Conservation (phyloP, 306 rosid species). For the Begonia loranthoides region DNA sequence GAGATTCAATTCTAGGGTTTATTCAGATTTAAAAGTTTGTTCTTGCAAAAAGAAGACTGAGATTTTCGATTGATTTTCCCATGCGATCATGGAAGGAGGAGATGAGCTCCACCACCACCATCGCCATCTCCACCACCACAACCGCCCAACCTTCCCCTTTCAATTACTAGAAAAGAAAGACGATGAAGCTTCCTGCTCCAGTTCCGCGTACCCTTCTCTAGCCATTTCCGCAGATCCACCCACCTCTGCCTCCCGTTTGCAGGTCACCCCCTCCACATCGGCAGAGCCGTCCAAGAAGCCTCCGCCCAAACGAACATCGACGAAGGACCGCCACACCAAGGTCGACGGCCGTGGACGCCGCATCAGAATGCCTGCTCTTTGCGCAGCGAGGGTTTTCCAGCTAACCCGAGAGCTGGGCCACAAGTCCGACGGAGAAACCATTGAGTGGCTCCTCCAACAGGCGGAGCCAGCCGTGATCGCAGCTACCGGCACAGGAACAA, state of each 20-base stretch:
- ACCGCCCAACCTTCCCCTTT: conserved; percentile 72
- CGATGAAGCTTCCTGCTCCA: conserved; percentile 61
- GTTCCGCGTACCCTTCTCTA: conserved; percentile 36
- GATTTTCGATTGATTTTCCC: conserved; percentile 9
- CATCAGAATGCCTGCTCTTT: conserved; percentile 79
- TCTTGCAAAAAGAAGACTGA: too few species aligned
- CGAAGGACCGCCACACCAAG: conserved; percentile 86
- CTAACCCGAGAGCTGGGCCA: conserved; percentile 76
- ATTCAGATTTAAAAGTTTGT: too few species aligned
- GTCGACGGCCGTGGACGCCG: conserved; percentile 90
- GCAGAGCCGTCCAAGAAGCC: conserved; percentile 50
- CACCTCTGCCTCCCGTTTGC: conserved; percentile 9
- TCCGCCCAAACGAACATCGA: conserved; percentile 55
- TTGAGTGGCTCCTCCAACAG: conserved; percentile 84
- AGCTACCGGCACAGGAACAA: conserved; percentile 88
- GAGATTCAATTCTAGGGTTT: too few species aligned
- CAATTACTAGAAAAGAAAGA: conserved; percentile 82
- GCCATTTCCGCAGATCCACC: conserved; percentile 34
- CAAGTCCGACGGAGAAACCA: conserved; percentile 80
- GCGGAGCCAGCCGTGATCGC: conserved; percentile 86
- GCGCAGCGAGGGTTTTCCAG: conserved; percentile 82
- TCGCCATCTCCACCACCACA: conserved; percentile 23
- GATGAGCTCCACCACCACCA: conserved; percentile 60
- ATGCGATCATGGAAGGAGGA: conserved; percentile 83
- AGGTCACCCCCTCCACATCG: not conserved